These are phyloP conservation scores for Trifolium repens DNA, from an alignment of 306 rosid species.

Conservation along the genomic window DNA sequence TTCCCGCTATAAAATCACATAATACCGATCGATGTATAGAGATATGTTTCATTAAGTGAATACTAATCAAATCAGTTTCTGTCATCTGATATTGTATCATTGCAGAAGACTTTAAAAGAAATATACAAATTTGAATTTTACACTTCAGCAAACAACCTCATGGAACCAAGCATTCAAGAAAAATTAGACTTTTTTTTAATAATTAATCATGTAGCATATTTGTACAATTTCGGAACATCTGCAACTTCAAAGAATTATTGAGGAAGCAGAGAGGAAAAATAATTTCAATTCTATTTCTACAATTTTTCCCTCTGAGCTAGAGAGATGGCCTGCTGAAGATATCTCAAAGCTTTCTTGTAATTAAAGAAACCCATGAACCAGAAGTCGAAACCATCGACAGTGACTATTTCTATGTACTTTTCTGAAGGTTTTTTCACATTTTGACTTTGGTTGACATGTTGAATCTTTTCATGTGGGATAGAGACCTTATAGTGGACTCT, in stretches of 20 bases:
- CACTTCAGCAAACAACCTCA: conserved; percentile 5
- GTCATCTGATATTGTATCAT: too few species aligned
- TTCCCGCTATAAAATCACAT: too few species aligned
- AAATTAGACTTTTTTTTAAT: background rate
- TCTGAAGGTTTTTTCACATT: conserved; percentile 27
- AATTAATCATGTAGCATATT: conserved; percentile 38
- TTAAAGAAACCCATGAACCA: conserved; percentile 37
- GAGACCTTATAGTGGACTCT: conserved; percentile 62
- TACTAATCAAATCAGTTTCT: too few species aligned
- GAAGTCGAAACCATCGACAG: conserved; percentile 29
- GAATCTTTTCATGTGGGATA: conserved; percentile 34
- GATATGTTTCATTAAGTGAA: too few species aligned
- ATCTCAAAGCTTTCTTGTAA: conserved; percentile 18
- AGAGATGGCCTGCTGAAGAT: conserved; percentile 41
- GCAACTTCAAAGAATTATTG: conserved; percentile 26
- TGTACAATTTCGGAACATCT: conserved; percentile 38
- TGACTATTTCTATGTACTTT: conserved; percentile 30
- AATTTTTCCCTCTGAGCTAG: conserved; percentile 31
- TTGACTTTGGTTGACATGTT: conserved; percentile 31
- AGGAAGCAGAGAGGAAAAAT: conserved; percentile 35
- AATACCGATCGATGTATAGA: too few species aligned
- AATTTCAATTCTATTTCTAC: background rate
- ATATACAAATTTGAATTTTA: background rate
- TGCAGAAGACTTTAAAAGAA: too few species aligned
- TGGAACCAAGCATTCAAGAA: conserved; percentile 32